phyloP scores from a whole-genome alignment of 164 flowering plant genomes.

The Vitis cinerea region DNA sequence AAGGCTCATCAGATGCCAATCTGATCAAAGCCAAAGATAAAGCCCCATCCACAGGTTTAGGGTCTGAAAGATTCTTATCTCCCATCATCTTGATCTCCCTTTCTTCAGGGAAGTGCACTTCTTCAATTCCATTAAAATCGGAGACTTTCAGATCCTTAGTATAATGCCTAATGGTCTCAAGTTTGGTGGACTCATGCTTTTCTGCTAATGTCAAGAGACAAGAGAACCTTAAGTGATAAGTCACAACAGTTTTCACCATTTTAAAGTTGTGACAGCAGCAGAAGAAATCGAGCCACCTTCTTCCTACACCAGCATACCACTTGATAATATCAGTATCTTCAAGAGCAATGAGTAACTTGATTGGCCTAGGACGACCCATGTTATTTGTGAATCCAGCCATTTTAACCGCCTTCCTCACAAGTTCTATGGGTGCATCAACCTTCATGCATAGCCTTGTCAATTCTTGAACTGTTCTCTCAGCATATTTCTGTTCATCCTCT shows the following conservation, averaged over 20 bases:
- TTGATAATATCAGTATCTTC: conserved; percentile 88
- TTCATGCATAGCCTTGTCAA: conserved; percentile 73
- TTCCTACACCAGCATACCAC: conserved; percentile 93
- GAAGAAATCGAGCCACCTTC: conserved; percentile 87
- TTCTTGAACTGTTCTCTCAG: conserved; percentile 67
- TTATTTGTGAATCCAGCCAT: conserved; percentile 84
- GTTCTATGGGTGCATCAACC: conserved; percentile 76
- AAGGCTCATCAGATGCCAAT: conserved; percentile 67
- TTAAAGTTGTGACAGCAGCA: conserved; percentile 88
- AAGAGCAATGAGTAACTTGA: conserved; percentile 62
- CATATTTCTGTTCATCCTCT: conserved; percentile 58
- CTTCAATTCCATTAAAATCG: conserved; percentile 49
- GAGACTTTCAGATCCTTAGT: conserved; percentile 73
- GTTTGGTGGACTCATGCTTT: conserved; percentile 83
- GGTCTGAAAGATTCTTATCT: conserved; percentile 68
- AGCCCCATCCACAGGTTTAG: conserved; percentile 86
- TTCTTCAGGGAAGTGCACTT: conserved; percentile 74
- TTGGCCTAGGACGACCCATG: conserved; percentile 95
- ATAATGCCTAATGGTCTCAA: conserved; percentile 74
- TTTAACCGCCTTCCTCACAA: conserved; percentile 66
- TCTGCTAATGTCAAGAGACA: conserved; percentile 90
- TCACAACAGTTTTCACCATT: conserved; percentile 72
- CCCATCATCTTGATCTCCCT: conserved; percentile 88
- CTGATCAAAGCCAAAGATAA: conserved; percentile 63
- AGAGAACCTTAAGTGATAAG: conserved; percentile 87